Evolutionary conservation across 257 asterid genomes (phyloP).

Genomic region (Leptodermis oblonga): DNA sequence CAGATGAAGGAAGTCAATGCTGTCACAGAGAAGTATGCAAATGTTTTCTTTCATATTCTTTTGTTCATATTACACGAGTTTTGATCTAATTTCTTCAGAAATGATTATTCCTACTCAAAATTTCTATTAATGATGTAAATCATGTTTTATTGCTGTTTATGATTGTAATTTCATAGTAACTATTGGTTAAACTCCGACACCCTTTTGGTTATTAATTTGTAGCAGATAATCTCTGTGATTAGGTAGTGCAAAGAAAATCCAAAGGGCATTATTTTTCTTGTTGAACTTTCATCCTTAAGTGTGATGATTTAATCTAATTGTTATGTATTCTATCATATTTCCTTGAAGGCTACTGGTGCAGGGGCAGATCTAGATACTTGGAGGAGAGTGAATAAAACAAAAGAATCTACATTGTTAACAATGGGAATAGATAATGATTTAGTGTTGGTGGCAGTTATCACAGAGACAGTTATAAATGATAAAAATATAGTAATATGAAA

Average conservation of each 20-base stretch:
- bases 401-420: not conserved
- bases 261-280: no score
- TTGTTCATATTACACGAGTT: not conserved
- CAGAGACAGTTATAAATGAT: not conserved
- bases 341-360: not conserved
- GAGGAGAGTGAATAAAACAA: not conserved
- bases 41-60: not conserved
- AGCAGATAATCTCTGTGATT: not conserved
- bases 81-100: not conserved
- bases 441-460: not conserved
- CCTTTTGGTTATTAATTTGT: not conserved
- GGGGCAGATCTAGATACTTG: not conserved
- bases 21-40: constrained; percentile 44
- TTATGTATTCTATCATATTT: not conserved
- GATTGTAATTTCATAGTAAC: not conserved
- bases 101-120: not conserved
- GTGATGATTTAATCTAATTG: not conserved
- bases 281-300: not conserved
- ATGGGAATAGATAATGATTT: no score
- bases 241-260: not conserved
- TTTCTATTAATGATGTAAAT: not conserved
- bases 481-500: not conserved
- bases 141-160: not conserved
- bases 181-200: not conserved
- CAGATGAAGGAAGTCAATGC: constrained; percentile 38